Conservation (phyloP, 176 grass and related monocot species). For the Poa annua region DNA sequence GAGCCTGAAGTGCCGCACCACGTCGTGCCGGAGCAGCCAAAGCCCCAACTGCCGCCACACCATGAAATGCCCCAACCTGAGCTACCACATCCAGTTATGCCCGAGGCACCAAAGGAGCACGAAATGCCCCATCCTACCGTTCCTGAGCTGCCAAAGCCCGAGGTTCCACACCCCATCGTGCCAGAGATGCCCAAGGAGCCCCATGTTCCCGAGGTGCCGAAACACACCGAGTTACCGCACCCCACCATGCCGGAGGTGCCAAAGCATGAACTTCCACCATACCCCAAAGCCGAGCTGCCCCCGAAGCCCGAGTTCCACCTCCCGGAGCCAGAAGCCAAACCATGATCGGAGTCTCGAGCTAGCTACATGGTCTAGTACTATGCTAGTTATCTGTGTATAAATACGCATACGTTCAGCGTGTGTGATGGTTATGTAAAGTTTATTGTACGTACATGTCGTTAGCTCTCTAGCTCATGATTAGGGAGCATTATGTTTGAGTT, state of each 20-base stretch:
- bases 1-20: not conserved
- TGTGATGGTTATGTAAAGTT: not conserved
- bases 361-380: not conserved
- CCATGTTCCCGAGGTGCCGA: too few relatives aligned
- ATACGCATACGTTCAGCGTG: not conserved
- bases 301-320: conserved; percentile 30
- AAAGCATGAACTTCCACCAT: conserved; percentile 8
- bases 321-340: not conserved
- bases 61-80: not conserved
- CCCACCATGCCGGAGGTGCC: not conserved
- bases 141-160: not conserved
- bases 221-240: not conserved
- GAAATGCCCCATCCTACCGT: not conserved
- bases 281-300: conserved; percentile 22
- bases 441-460: not conserved
- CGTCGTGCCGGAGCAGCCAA: not conserved
- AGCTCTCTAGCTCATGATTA: not conserved
- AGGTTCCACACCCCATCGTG: not conserved
- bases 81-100: not conserved
- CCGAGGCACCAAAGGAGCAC: not conserved
- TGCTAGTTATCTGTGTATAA: not conserved
- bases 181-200: not conserved
- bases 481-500: not conserved
- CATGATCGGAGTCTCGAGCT: conserved; percentile 2
- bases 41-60: not conserved